phyloP scores from a whole-genome alignment of 208 protist species.

The Trypanosoma brucei region DNA sequence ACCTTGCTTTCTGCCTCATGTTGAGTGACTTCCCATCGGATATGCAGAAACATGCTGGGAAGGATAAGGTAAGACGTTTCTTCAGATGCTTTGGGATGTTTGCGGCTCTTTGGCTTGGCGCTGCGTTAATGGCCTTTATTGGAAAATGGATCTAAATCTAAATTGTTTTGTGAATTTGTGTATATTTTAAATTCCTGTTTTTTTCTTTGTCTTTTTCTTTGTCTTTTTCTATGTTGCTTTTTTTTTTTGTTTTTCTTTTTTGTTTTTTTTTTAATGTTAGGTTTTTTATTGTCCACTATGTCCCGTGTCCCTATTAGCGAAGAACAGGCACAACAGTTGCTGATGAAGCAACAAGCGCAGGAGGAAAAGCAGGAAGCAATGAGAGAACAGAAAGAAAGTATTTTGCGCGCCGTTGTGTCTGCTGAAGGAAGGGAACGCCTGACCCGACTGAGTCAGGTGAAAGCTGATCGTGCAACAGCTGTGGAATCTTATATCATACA shows the following conservation, averaged over 20 bases:
- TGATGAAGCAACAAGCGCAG: conserved; percentile 84
- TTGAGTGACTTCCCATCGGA: conserved; percentile 52
- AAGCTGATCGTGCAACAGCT: conserved; percentile 71
- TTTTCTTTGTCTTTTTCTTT: conserved; percentile 22
- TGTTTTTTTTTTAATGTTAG: conserved; percentile 11
- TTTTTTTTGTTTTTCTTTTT: conserved; percentile 3
- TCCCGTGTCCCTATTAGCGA: conserved; percentile 79
- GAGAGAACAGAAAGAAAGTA: conserved; percentile 85
- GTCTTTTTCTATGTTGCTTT: not conserved
- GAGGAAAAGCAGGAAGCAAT: conserved; percentile 70
- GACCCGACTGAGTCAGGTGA: conserved; percentile 86
- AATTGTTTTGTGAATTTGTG: conserved; percentile 2
- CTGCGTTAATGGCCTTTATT: conserved; percentile 25
- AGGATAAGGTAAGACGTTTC: not conserved
- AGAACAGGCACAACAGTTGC: conserved; percentile 85
- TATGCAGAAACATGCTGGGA: conserved; percentile 13
- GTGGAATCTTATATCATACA: conserved; percentile 90
- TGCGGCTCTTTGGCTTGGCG: conserved; percentile 26
- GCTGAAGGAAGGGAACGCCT: conserved; percentile 86
- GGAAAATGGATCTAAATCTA: conserved; percentile 7
- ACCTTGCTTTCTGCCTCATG: conserved; percentile 47
- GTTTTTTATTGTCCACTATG: conserved; percentile 7
- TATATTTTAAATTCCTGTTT: conserved; percentile 3
- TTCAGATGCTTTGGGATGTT: conserved; percentile 31
- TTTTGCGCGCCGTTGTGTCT: conserved; percentile 79